Evolutionary conservation across 352 stramenopile species (phyloP).

Genomic region (Poterioochromonas sp.): DNA sequence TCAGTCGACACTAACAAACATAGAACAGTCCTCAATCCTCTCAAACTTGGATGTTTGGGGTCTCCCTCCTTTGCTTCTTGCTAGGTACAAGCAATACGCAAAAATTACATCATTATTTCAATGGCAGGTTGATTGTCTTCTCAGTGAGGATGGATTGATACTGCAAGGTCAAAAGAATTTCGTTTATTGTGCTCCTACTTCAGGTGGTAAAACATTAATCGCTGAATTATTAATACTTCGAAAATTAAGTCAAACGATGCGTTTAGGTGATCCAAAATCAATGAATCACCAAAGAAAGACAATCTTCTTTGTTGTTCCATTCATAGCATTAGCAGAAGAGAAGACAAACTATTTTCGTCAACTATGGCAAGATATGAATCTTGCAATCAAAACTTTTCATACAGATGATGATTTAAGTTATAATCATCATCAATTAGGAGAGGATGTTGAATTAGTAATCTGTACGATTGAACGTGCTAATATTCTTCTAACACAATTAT

Average conservation of each 20-base stretch:
- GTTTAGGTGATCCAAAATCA: constrained; percentile 21
- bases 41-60: neutral
- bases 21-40: neutral
- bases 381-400: constrained; percentile 33
- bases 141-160: neutral
- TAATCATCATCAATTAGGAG: constrained; percentile 29
- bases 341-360: constrained; percentile 40
- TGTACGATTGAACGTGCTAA: constrained; percentile 51
- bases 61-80: neutral
- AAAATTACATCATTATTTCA: neutral
- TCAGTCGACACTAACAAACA: neutral
- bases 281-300: constrained; percentile 21
- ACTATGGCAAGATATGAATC: constrained; percentile 40
- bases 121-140: constrained; percentile 23
- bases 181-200: constrained; percentile 41
- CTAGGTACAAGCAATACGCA: neutral
- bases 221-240: constrained; percentile 46
- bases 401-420: neutral
- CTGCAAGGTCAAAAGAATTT: neutral
- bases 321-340: constrained; percentile 41
- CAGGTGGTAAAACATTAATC: constrained; percentile 48
- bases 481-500: constrained; percentile 46
- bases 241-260: constrained; percentile 37
- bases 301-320: constrained; percentile 44
- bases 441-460: constrained; percentile 45